Base-by-base conservation (phyloP, 306 rosid species). In the Cotoneaster glaucophyllus region DNA sequence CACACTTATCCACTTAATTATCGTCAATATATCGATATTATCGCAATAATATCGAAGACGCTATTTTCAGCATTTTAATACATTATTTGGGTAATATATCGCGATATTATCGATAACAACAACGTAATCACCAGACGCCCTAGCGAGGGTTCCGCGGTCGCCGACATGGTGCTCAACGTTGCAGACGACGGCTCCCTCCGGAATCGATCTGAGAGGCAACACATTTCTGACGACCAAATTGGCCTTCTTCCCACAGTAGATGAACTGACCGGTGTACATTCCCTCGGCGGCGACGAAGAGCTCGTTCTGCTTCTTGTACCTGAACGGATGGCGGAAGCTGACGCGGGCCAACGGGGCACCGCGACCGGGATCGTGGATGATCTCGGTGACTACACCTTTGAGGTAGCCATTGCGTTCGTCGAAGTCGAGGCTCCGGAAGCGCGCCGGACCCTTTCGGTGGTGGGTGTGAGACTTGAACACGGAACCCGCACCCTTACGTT, bases 361-460 rank as follows among this genome's bases (percentile, higher is more conserved):
- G 10, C 77, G 77, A 8, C 77, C 77, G 0, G 77, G 77, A 13
- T 74, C 77, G 77, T 74, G 77, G 77, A 74, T 74, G 69, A 74
- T 74, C n/a, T 74, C 77, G 69, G 77, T 74, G 48, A 74, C 77
- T 5, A 74, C 77, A 29, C 77, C 77, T 45, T 74, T 74, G 70
- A 74, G 77, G 77, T 74, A 74, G 29, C 77, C 77, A 45, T 74
- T 74, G 59, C 77, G 69, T 45, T 74, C 77, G 61, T 70, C 77
- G 24, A 62, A 74, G 70, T 74, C 77, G 48, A 74, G 77, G 61
- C 59, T 43, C 22, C 77, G 45, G 45, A 74, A 74, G 1, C 77
- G 70, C 6, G 77, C 77, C 0, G 77, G 77, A 2, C 77, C 77
- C 70, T 74, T 74, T 59, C 77, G 77, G 70, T 74, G 77, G 77